These are phyloP conservation scores for Sclerotinia spermophila DNA, from an alignment of 2,329 filamentous ascomycete genomes.

Conservation along the genomic window DNA sequence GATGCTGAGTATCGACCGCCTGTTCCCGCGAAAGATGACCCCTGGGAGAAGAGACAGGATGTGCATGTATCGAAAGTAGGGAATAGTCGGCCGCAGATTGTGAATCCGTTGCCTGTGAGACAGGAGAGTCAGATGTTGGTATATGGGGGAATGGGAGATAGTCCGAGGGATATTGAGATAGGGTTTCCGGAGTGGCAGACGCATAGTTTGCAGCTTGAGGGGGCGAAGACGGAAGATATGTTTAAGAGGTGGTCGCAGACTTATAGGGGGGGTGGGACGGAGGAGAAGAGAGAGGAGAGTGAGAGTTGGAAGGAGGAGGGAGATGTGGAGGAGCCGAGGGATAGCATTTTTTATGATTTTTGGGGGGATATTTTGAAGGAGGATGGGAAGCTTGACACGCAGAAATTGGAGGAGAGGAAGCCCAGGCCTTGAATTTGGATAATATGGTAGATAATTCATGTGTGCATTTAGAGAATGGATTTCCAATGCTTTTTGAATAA, in stretches of 20 bases:
- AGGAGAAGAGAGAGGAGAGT: background rate
- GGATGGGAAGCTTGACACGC: background rate
- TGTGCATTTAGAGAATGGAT: background rate
- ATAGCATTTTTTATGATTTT: slow-evolving; percentile 8
- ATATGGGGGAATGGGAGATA: background rate
- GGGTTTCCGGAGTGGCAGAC: slow-evolving; percentile 8
- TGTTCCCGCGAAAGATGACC: background rate
- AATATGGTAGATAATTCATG: background rate
- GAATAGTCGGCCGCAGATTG: background rate
- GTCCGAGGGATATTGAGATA: slow-evolving; percentile 7
- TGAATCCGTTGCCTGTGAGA: slow-evolving; percentile 7
- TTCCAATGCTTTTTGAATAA: background rate
- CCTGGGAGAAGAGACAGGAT: background rate
- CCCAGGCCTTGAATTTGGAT: too few relatives aligned
- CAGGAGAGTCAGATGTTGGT: slow-evolving; percentile 5
- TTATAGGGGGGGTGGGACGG: background rate
- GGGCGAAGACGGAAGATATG: background rate
- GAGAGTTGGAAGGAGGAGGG: background rate
- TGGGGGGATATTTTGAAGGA: background rate
- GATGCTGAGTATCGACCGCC: background rate
- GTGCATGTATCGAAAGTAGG: background rate
- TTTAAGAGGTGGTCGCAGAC: slow-evolving; percentile 13
- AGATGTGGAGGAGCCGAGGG: background rate
- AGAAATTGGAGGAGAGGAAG: background rate
- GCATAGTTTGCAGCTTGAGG: background rate